Base-by-base conservation (phyloP, 2,329 filamentous ascomycete species). In the Trichoderma hamatum region DNA sequence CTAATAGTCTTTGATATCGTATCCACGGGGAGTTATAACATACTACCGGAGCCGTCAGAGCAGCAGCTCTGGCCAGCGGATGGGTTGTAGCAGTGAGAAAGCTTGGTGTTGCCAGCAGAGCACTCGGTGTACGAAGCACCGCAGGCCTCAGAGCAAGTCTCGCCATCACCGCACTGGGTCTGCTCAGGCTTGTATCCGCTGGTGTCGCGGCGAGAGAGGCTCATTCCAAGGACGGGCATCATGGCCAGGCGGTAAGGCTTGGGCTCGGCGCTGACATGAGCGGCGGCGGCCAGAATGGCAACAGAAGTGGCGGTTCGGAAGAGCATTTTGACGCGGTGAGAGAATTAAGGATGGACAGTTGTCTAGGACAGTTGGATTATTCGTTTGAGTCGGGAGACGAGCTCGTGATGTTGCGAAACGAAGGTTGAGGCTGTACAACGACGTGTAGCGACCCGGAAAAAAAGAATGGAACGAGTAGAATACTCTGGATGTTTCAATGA, bases 31-130 rank as follows among this genome's bases (percentile, higher is more conserved):
- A 60, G 21, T 19, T n/a, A 59, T 16, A 52, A 84, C 84, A 75
- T 81, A 88, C 86, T 86, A 80, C 88, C 88, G 71, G 80, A 82
- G 73, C 80, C 81, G 73, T 86, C 83, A 52, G 82, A 80, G 76
- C 88, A 90, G 84, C 88, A 90, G 51, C 78, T 80, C 80, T 89
- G 84, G 69, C 82, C 80, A 34, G 78, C 79, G 19, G 73, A 71
- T 14, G 83, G 81, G 78, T 89, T 84, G 79, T 81, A 90, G 81
- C 88, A 90, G 81, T 89, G 87, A 60, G 85, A 80, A 67, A 82
- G 73, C 49, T 78, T 78, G n/a, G 46, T 13, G 72, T 86, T 84
- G 62, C 75, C 77, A 28, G 85, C 85, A 34, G 82, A 72, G 79
- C 86, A 89, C 71, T 83, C 78, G 68, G 80, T 77, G 75, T 81